phyloP scores from a whole-genome alignment of 2,329 filamentous ascomycete species.

The Aureobasidium sp. region DNA sequence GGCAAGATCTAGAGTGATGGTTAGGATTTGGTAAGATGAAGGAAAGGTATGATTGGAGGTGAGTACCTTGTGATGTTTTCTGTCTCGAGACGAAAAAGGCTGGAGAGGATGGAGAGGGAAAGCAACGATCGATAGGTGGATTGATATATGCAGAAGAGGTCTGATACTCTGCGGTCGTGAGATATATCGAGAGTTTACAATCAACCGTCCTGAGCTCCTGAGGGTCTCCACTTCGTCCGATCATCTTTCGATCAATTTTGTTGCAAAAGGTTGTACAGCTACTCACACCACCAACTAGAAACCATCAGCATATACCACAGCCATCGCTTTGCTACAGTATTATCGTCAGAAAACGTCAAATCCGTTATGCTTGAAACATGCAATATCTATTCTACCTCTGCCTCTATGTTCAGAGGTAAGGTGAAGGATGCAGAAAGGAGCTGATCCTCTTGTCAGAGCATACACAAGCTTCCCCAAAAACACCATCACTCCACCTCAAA shows the following conservation, averaged over 20 bases:
- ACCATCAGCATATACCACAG: no score
- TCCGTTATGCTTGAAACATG: no score
- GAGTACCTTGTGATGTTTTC: neutral
- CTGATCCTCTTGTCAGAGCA: neutral
- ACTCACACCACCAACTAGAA: neutral
- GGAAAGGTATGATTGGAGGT: neutral
- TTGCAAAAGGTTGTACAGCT: no score
- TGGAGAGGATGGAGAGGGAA: neutral
- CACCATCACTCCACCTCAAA: neutral
- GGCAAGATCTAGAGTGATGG: no score
- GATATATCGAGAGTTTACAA: neutral
- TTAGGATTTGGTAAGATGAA: neutral
- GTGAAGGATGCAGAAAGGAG: neutral
- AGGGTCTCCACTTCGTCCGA: neutral
- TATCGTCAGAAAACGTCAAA: no score
- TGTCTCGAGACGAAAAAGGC: neutral
- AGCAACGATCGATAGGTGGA: no score
- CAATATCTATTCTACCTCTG: no score
- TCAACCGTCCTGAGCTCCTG: neutral
- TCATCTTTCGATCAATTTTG: neutral
- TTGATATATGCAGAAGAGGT: neutral
- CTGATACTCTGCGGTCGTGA: neutral
- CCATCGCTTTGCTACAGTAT: no score
- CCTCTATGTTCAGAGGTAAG: neutral
- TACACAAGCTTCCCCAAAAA: neutral